Evolutionary conservation across 2,329 filamentous ascomycete genomes (phyloP).

Genomic region (Bipolaris bicolor): DNA sequence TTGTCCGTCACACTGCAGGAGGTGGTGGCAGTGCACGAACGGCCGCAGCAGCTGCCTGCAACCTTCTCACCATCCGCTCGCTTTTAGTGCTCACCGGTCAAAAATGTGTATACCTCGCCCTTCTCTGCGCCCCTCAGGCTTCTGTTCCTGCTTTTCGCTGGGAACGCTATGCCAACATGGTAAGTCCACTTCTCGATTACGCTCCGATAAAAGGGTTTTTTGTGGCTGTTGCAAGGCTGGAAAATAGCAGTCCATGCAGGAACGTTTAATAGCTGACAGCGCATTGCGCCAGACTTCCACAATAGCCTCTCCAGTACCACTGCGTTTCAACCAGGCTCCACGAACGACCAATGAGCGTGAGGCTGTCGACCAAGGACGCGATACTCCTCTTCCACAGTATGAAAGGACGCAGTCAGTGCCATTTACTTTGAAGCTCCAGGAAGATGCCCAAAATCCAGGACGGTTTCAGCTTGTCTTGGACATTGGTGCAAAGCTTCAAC

Average conservation of each 20-base stretch:
- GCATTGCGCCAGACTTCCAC: slow-evolving; percentile 26
- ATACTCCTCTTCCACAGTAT: slow-evolving; percentile 37
- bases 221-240: slow-evolving; percentile 15
- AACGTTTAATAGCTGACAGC: slow-evolving; percentile 9
- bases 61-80: slow-evolving; percentile 5
- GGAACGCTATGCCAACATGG: slow-evolving; percentile 24
- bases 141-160: slow-evolving; percentile 16
- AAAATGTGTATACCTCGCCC: slow-evolving; percentile 20
- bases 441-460: slow-evolving; percentile 39
- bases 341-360: slow-evolving; percentile 22
- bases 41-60: slow-evolving; percentile 11
- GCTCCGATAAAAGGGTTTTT: not conserved
- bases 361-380: slow-evolving; percentile 25
- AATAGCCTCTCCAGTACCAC: slow-evolving; percentile 30
- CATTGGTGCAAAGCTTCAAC: slow-evolving; percentile 27
- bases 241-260: not conserved
- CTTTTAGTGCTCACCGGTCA: slow-evolving; percentile 31
- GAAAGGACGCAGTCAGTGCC: slow-evolving; percentile 36
- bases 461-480: slow-evolving; percentile 42
- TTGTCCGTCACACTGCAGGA: slow-evolving; percentile 13
- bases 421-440: slow-evolving; percentile 40
- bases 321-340: slow-evolving; percentile 14
- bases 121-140: slow-evolving; percentile 22
- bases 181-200: slow-evolving; percentile 12
- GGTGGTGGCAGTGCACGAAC: slow-evolving; percentile 21